Base-by-base conservation (phyloP, 495 filamentous ascomycete genomes). In the Penicillium lagena region DNA sequence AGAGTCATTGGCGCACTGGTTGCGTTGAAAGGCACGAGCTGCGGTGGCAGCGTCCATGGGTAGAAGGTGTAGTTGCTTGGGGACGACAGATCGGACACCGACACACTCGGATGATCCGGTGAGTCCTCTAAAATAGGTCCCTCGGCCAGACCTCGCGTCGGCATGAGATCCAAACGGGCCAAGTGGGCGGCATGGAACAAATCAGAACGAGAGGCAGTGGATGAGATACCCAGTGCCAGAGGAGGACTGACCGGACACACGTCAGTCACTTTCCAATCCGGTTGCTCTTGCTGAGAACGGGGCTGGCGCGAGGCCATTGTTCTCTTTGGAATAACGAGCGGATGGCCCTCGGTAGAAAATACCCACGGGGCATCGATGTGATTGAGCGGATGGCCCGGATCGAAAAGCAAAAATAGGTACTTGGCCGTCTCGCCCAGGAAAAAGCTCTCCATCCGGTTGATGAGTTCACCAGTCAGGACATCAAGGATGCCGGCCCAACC, bases 361-460 rank as follows among this genome's bases (percentile, higher is more conserved):
- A 98, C 90, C 68, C 87, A 90, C 2, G 90, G 77, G 4, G 82
- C 83, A 64, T 96, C 91, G 12, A 90, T 62, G 7, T 77, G 79
- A 68, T 97, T 96, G 22, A 97, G 60, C 1, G 93, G 93, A 66
- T 97, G 93, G 12, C 81, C 75, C 30, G 79, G 74, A 40, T 93
- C 86, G 63, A 91, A 97, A 1, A 97, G 77, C 33, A 98, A 69
- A 49, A 89, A 95, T 42, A 98, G 69, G 63, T 98, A 98, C 63
- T 96, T 96, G 42, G 87, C 82, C 0, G 93, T 98, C 65, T 98
- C 93, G 4, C 94, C 90, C 1, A 97, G 73, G 62, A 96, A 97
- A 71, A 98, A 98, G 63, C 93, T 97, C 68, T 98, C 93, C 93
- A 98, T 98, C 12, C 93, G 84, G 58, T 98, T 93, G 55, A 78